These are phyloP conservation scores for Phytophthora tubulina DNA, from an alignment of 352 stramenopile species.

Conservation along the genomic window DNA sequence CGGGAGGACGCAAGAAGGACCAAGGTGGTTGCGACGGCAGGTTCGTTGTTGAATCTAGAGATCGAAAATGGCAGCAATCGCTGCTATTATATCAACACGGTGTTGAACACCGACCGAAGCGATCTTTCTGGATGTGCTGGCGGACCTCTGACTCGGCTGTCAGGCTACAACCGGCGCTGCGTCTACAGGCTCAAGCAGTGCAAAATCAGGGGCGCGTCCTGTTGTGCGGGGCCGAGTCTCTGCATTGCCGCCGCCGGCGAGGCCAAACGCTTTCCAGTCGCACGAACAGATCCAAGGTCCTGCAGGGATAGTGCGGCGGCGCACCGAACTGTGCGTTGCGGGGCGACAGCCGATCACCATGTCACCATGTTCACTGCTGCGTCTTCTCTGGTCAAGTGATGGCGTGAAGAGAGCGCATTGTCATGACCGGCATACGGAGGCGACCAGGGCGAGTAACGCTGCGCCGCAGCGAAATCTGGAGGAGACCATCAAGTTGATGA, in stretches of 20 bases:
- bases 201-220: background rate
- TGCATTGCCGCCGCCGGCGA: slow-evolving; percentile 5
- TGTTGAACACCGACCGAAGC: too few relatives aligned
- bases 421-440: slow-evolving; percentile 36
- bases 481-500: slow-evolving; percentile 17
- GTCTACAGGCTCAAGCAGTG: background rate
- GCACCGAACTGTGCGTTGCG: slow-evolving; percentile 4
- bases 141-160: too few relatives aligned
- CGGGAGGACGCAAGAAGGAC: background rate
- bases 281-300: slow-evolving; percentile 15
- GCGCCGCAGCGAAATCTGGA: slow-evolving; percentile 2
- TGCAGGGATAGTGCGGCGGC: slow-evolving; percentile 7
- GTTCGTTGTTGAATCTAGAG: too few relatives aligned
- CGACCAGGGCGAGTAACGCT: slow-evolving; percentile 6
- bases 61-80: background rate
- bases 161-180: too few relatives aligned
- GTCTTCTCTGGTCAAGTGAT: slow-evolving; percentile 24
- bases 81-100: background rate
- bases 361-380: slow-evolving; percentile 21
- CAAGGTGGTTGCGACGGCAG: too few relatives aligned
- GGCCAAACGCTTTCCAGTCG: slow-evolving; percentile 18
- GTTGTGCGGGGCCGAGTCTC: background rate
- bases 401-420: slow-evolving; percentile 14
- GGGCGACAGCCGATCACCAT: slow-evolving; percentile 2
- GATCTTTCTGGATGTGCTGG: too few relatives aligned